phyloP scores from a whole-genome alignment of 2,329 filamentous ascomycete species.

The Paracamarosporium sp. region DNA sequence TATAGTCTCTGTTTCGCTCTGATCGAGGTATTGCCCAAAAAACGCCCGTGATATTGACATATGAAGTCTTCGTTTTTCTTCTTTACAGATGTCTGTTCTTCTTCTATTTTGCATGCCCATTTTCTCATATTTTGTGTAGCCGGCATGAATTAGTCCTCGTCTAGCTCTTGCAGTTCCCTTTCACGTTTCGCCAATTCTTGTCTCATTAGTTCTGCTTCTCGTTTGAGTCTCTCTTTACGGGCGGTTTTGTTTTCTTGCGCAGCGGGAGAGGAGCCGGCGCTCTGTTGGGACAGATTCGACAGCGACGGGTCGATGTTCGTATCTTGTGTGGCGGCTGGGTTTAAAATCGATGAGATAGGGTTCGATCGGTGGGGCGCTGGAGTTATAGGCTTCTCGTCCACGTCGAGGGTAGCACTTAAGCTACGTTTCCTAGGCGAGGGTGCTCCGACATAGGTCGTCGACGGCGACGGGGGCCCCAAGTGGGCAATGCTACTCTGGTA shows the following conservation, averaged over 20 bases:
- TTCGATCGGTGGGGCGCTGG: slow-evolving; percentile 40
- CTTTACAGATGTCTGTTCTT: neutral
- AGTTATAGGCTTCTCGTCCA: slow-evolving; percentile 29
- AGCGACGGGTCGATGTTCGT: slow-evolving; percentile 42
- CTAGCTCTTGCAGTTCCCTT: slow-evolving; percentile 40
- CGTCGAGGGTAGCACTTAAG: slow-evolving; percentile 40
- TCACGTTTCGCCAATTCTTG: slow-evolving; percentile 36
- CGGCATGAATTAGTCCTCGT: slow-evolving; percentile 27
- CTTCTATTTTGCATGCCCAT: too few species aligned
- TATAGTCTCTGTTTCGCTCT: too few species aligned
- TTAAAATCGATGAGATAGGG: slow-evolving; percentile 43
- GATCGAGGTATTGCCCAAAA: neutral
- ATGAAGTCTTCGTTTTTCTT: neutral
- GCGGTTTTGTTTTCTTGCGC: slow-evolving; percentile 37
- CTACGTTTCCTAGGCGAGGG: slow-evolving; percentile 45
- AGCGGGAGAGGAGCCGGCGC: slow-evolving; percentile 27
- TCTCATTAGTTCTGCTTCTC: slow-evolving; percentile 40
- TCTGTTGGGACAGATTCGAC: slow-evolving; percentile 26
- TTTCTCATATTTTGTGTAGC: neutral
- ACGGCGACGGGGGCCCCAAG: slow-evolving; percentile 15
- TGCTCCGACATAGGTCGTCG: slow-evolving; percentile 23
- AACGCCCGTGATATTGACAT: neutral
- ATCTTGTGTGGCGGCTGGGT: slow-evolving; percentile 33
- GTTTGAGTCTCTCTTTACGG: slow-evolving; percentile 36
- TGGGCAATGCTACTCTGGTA: slow-evolving; percentile 30